Base-by-base conservation (phyloP, 306 rosid species). In the Cucurbita moschata region DNA sequence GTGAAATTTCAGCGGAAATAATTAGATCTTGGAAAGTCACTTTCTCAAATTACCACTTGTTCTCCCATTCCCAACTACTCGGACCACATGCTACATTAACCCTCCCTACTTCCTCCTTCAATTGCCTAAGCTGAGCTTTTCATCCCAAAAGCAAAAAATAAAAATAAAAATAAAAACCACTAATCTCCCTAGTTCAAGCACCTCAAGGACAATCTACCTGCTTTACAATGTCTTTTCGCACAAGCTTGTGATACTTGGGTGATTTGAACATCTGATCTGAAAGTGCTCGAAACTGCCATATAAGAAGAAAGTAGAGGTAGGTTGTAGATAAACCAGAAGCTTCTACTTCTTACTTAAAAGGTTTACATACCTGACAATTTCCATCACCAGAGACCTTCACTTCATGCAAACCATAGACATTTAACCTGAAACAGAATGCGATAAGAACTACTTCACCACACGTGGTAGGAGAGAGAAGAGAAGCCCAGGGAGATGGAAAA, bases 341-440 rank as follows among this genome's bases (percentile, higher is more conserved):
- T 49, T 53, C 35, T 63, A 18, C 58, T 66, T 7, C 59, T 50
- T 72, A 79, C 57, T 61, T 37, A 13, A 55, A 44, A 58, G 47
- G 51, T n/a, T 73, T 46, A 74, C 64, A 55, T 80, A 90, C 98
- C 96, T 88, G 98, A 74, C 98, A 93, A 78, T 89, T 93, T 72
- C 97, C 98, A 78, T 93, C 97, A 30, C 96, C 97, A 55, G 98
- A 87, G 76, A 90, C 94, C 84, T 85, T 89, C 63, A 90, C 90
- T 87, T 93, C 97, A 64, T 78, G 83, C 49, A 90, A 87, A 80
- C 97, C 87, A 72, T 86, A 85, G 64, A 86, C 77, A 69, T 79
- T 79, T 74, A 93, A 76, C 94, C 97, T 92, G 78, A 58, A 74
- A 61, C 80, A 72, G 70, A 73, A 46, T 39, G 67, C 53, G 39